Evolutionary conservation across 2,329 filamentous ascomycete species (phyloP).

Genomic region (Aspergillus fructus): DNA sequence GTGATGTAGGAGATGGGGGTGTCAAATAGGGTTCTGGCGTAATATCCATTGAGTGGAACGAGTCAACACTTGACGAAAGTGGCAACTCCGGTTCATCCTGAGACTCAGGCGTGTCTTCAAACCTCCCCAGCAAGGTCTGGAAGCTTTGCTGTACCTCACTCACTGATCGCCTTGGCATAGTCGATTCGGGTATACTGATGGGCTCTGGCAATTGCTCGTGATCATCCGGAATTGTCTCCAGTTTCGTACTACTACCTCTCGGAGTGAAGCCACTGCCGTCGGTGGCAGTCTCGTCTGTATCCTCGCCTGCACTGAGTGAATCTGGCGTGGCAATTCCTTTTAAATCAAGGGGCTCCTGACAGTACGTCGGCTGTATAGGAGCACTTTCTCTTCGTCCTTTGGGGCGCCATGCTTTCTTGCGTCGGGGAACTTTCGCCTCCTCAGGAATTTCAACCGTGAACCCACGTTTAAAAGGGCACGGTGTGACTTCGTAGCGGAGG

Average conservation of each 20-base stretch:
- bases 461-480: conserved; percentile 77
- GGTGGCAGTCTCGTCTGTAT: conserved; percentile 33
- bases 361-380: conserved; percentile 18
- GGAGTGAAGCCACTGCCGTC: conserved; percentile 31
- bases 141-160: conserved; percentile 34
- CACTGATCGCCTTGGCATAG: conserved; percentile 22
- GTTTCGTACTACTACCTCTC: conserved; percentile 22
- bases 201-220: conserved; percentile 14
- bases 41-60: conserved; percentile 42
- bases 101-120: conserved; percentile 32
- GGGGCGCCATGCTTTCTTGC: conserved; percentile 69
- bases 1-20: conserved; percentile 18
- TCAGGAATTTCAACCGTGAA: conserved; percentile 75
- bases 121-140: conserved; percentile 39
- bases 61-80: conserved; percentile 40
- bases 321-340: conserved; percentile 19
- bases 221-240: conserved; percentile 25
- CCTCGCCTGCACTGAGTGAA: conserved; percentile 30
- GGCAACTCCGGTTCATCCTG: conserved; percentile 28
- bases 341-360: conserved; percentile 15
- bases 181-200: conserved; percentile 9
- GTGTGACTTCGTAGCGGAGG: conserved; percentile 81
- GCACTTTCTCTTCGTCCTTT: conserved; percentile 48
- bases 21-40: conserved; percentile 22
- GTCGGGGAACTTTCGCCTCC: conserved; percentile 62